Percentiles rank a stretch among this genome's conserved stretches.
These are phyloP conservation scores for Drechslerella coelobrocha DNA, from an alignment of 2,329 filamentous ascomycete genomes.

Conservation along the genomic window DNA sequence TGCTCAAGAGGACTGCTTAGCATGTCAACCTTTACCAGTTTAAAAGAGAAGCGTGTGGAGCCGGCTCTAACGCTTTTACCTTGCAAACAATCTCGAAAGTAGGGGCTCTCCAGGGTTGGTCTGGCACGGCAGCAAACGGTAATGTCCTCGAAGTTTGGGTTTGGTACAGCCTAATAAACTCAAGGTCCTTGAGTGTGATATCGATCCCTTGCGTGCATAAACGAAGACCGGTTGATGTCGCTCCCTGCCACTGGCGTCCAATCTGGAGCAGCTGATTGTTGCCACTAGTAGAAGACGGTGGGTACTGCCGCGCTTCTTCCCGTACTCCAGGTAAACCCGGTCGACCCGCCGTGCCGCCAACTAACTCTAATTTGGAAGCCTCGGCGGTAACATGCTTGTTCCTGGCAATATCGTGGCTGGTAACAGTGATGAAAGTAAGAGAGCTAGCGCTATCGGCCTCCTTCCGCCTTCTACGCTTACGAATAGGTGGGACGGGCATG, in stretches of 20 bases:
- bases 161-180: slow-evolving; percentile 7
- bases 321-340: background rate
- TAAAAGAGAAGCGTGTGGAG: too few relatives aligned
- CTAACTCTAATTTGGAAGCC: background rate
- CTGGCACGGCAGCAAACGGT: background rate
- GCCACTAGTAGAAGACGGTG: too few relatives aligned
- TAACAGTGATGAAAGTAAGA: slow-evolving; percentile 3
- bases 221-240: background rate
- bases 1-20: background rate
- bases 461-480: background rate
- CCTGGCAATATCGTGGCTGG: background rate
- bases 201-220: background rate
- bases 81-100: slow-evolving; percentile 8
- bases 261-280: background rate
- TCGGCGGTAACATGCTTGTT: background rate
- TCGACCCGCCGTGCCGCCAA: background rate
- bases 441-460: background rate
- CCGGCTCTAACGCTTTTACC: too few relatives aligned
- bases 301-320: background rate
- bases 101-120: slow-evolving; percentile 2
- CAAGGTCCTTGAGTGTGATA: background rate
- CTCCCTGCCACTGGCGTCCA: background rate
- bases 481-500: slow-evolving; percentile 8
- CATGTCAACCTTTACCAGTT: background rate
- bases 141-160: background rate